Base-by-base conservation (phyloP, 2,329 filamentous ascomycete genomes). In the Claviceps spartinae region DNA sequence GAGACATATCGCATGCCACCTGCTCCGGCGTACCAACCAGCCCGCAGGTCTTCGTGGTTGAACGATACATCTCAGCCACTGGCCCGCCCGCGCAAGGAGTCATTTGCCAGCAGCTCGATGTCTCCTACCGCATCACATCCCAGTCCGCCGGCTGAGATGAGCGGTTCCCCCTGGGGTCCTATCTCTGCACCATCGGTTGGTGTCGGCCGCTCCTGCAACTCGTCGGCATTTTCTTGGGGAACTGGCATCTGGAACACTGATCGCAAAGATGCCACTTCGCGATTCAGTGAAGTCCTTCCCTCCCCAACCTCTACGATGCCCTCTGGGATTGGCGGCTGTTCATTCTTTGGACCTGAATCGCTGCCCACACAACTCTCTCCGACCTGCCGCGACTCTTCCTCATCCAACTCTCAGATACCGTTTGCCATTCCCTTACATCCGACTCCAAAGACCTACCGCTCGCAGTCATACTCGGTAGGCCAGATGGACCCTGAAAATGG, bases 401-500 rank as follows among this genome's bases (percentile, higher is more conserved):
- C 72, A 43, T 34, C 30, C 30, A 83, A 78, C 55, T 67, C 75
- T 58, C 81, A 91, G 56, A 86, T 95, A 51, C 87, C 88, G 1
- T 95, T 95, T 61, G 78, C 86, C 6, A 94, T 95, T 58, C 89
- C 89, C 4, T 74, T 95, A 20, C 87, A 95, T 56, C 89, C 91
- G 1, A 93, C 88, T 0, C 87, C 87, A 1, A 97, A 97, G 67
- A 89, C 88, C 1, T 93, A 95, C 61, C 83, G 93, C 44, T 98
- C 93, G 5, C 88, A 96, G 67, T 97, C 93, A 4, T 97, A 97
- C 67, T 97, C 91, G 0, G 91, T 95, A 47, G 90, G 90, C 4
- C 90, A 96, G 64, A 74, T 89, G 55, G 89, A 95, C 50, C 78
- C 83, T 1, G 86, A 91, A 54, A 69, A 69, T 1, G 61, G 68